Evolutionary conservation across 176 grass and related monocot species (phyloP).

Genomic region (Oryza glumipatula): DNA sequence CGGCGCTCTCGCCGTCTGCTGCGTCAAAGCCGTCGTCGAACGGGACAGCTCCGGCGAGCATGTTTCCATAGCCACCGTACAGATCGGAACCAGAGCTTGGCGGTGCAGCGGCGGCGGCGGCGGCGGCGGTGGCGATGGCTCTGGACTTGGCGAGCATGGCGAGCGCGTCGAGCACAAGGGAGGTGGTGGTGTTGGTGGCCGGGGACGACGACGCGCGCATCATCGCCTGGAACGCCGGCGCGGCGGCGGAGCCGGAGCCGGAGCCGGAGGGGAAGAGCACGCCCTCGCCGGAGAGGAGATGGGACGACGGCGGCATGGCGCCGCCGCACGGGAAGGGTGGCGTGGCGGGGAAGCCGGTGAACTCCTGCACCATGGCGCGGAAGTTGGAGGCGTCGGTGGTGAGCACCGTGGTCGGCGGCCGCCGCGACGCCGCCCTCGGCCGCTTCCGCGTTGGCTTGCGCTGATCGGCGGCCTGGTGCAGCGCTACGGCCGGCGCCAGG

Average conservation of each 20-base stretch:
- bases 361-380: constrained; percentile 92
- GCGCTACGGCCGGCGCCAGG: background rate
- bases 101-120: background rate
- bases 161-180: constrained; percentile 7
- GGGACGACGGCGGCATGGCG: constrained; percentile 27
- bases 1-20: background rate
- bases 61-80: background rate
- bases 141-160: constrained; percentile 11
- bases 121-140: background rate
- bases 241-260: constrained; percentile 1
- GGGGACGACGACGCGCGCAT: constrained; percentile 16
- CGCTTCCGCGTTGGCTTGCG: constrained; percentile 54
- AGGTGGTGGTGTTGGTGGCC: background rate
- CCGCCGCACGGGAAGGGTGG: constrained; percentile 43
- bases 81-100: background rate
- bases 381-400: constrained; percentile 77
- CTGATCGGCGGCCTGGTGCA: background rate
- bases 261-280: background rate
- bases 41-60: constrained; percentile 1
- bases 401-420: constrained; percentile 72
- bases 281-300: constrained; percentile 32
- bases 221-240: constrained; percentile 11
- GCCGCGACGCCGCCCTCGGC: constrained; percentile 57
- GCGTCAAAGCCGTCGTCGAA: constrained; percentile 4
- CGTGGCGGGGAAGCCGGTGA: constrained; percentile 75